Conservation (phyloP, 495 filamentous ascomycete genomes). For the Lasiosphaeriaceae sp. region DNA sequence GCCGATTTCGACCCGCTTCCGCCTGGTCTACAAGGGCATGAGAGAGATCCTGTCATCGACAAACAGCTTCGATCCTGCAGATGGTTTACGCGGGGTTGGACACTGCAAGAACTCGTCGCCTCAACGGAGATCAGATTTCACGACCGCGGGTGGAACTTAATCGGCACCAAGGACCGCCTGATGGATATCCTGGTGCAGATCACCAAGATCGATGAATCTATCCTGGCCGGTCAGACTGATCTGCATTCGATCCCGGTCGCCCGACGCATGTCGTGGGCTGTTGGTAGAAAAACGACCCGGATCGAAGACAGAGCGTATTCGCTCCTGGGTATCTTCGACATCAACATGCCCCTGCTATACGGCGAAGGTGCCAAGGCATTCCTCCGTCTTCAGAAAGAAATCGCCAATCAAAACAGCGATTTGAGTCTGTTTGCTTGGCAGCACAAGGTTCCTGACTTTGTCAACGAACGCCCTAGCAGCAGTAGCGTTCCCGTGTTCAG, state of each 20-base stretch:
- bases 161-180: neutral
- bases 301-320: conserved; percentile 1
- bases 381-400: neutral
- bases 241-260: neutral
- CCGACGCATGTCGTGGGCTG: neutral
- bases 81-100: neutral
- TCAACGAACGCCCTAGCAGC: no score
- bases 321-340: neutral
- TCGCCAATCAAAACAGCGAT: neutral
- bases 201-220: neutral
- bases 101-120: neutral
- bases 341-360: neutral
- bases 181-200: neutral
- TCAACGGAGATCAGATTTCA: neutral
- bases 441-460: no score
- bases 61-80: neutral
- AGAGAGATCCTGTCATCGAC: neutral
- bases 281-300: neutral
- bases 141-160: neutral
- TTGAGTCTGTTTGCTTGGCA: neutral
- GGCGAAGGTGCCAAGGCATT: neutral
- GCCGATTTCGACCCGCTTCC: neutral
- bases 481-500: no score
- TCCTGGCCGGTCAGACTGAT: neutral
- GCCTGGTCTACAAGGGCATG: neutral